Conservation (phyloP, 441 rosid genomes). For the Aleurites moluccanus region DNA sequence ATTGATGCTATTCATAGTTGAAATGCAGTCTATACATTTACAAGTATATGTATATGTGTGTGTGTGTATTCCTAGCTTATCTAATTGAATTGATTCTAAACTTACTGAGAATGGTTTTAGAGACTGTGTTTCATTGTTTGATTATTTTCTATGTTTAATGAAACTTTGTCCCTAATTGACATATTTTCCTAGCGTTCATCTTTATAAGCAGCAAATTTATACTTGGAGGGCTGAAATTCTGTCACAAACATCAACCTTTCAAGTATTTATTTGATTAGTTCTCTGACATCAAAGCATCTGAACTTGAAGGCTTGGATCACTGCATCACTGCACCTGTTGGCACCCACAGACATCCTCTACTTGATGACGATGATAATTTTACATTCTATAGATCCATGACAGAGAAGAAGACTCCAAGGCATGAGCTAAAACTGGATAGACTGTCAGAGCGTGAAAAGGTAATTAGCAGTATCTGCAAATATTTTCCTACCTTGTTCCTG, state of each 20-base stretch:
- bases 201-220: not conserved
- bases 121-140: too few species aligned
- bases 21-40: not conserved
- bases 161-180: not conserved
- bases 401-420: conserved; percentile 54
- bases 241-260: not conserved
- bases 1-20: not conserved
- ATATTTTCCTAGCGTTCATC: not conserved
- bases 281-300: conserved; percentile 36
- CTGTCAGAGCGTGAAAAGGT: conserved; percentile 87
- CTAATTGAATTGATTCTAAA: not conserved
- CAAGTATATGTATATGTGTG: not conserved
- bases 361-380: conserved; percentile 47
- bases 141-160: not conserved
- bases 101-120: not conserved
- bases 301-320: conserved; percentile 66
- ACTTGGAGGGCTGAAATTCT: not conserved
- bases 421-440: conserved; percentile 65
- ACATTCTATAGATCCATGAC: conserved; percentile 63
- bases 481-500: conserved; percentile 4
- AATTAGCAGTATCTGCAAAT: conserved; percentile 15
- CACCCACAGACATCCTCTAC: conserved; percentile 34
- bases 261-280: conserved; percentile 8
- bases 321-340: conserved; percentile 52
- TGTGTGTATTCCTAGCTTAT: not conserved